phyloP scores from a whole-genome alignment of 2,329 filamentous ascomycete species.

The Trematosphaeria pertusa region DNA sequence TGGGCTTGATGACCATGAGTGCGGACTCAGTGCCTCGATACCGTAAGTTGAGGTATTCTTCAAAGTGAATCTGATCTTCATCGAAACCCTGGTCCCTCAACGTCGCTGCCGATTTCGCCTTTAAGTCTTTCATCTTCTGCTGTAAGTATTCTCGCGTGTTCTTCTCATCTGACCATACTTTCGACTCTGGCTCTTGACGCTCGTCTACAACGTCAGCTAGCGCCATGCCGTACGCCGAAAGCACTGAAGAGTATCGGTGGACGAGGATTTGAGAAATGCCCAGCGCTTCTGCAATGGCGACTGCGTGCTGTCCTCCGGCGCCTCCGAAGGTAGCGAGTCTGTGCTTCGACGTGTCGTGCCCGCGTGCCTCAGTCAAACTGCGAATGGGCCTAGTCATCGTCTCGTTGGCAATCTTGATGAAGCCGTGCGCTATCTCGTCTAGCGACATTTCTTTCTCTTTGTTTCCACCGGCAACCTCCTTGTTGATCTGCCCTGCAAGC shows the following conservation, averaged over 20 bases:
- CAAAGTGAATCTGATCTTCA: slow-evolving; percentile 77
- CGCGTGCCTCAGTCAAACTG: slow-evolving; percentile 89
- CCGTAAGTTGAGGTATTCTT: slow-evolving; percentile 93
- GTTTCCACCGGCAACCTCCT: slow-evolving; percentile 69
- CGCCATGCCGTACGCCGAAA: slow-evolving; percentile 93
- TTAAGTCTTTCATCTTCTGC: slow-evolving; percentile 78
- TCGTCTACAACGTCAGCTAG: slow-evolving; percentile 93
- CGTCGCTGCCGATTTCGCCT: slow-evolving; percentile 72
- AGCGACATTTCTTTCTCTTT: slow-evolving; percentile 70
- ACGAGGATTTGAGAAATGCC: slow-evolving; percentile 86
- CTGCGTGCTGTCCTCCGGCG: slow-evolving; percentile 88
- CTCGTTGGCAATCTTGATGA: slow-evolving; percentile 88
- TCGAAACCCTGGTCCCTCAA: slow-evolving; percentile 81
- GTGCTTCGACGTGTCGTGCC: slow-evolving; percentile 88
- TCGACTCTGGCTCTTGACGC: slow-evolving; percentile 76
- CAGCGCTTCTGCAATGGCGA: slow-evolving; percentile 85
- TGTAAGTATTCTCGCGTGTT: slow-evolving; percentile 69
- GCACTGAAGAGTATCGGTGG: slow-evolving; percentile 85
- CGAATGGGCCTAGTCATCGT: slow-evolving; percentile 91
- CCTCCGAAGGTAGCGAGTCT: slow-evolving; percentile 92
- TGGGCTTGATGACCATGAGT: slow-evolving; percentile 84
- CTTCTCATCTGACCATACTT: slow-evolving; percentile 64
- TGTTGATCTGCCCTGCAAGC: slow-evolving; percentile 78
- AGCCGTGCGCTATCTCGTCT: slow-evolving; percentile 89
- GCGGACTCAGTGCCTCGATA: slow-evolving; percentile 91